Conservation (phyloP, 805 yeast species). For the Lipomyces sp. region DNA sequence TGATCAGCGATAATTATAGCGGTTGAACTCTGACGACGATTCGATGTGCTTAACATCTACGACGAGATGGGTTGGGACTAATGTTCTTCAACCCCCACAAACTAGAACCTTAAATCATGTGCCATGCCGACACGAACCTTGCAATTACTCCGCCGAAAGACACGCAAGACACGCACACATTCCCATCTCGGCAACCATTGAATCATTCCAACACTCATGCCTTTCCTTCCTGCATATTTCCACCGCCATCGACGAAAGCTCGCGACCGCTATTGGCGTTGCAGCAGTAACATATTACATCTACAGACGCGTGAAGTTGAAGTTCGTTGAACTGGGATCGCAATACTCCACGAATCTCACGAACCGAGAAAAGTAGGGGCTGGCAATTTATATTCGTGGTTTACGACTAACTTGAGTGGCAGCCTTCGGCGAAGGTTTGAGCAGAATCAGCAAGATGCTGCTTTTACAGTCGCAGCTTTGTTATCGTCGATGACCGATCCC, state of each 20-base stretch:
- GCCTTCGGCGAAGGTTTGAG: conserved; percentile 75
- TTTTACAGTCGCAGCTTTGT: conserved; percentile 77
- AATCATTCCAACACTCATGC: background rate
- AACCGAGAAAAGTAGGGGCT: conserved; percentile 29
- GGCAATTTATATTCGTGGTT: background rate
- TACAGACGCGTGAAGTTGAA: conserved; percentile 12
- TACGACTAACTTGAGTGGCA: conserved; percentile 6
- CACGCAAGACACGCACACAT: too few relatives aligned
- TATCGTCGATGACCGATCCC: conserved; percentile 75
- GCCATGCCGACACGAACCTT: background rate
- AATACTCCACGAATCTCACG: conserved; percentile 15
- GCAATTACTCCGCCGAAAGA: background rate
- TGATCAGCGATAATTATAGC: background rate
- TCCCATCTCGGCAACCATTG: background rate
- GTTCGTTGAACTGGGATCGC: conserved; percentile 31
- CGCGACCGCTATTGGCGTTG: conserved; percentile 23
- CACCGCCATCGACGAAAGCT: conserved; percentile 34
- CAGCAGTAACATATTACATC: conserved; percentile 27
- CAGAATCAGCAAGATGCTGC: conserved; percentile 92
- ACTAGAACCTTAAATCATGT: too few relatives aligned
- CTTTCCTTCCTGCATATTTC: conserved; percentile 18
- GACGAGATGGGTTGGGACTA: too few relatives aligned
- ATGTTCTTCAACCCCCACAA: too few relatives aligned
- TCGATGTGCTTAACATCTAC: background rate
- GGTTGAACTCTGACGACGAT: background rate